Evolutionary conservation across 2,329 filamentous ascomycete genomes (phyloP).

Genomic region (Fusarium guadeloupense): DNA sequence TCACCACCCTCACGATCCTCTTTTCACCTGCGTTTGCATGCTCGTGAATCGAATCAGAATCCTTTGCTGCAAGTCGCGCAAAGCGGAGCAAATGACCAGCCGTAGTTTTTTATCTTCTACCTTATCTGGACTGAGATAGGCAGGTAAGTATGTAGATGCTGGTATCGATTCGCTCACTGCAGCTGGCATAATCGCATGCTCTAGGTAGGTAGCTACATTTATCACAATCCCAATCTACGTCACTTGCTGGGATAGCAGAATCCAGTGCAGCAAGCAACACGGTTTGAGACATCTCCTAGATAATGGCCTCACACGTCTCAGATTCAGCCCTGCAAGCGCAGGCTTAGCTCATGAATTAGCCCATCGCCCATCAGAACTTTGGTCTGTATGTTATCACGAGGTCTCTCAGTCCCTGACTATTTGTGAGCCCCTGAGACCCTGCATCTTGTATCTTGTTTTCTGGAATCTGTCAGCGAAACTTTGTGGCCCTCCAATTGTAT

Average conservation of each 20-base stretch:
- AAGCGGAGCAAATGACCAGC: conserved; percentile 28
- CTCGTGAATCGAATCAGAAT: conserved; percentile 36
- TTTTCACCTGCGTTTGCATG: conserved; percentile 35
- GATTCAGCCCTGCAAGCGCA: conserved; percentile 26
- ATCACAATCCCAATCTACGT: too few relatives aligned
- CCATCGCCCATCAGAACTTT: conserved; percentile 1
- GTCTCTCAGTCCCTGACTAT: conserved; percentile 18
- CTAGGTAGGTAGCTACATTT: too few relatives aligned
- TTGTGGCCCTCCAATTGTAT: background rate
- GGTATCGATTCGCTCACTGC: conserved; percentile 8
- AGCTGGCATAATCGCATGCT: background rate
- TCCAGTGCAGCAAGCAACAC: too few relatives aligned
- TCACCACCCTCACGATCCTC: conserved; percentile 27
- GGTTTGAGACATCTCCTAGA: conserved; percentile 25
- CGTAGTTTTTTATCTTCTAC: background rate
- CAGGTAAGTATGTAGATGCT: conserved; percentile 30
- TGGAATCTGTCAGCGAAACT: conserved; percentile 2
- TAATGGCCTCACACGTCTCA: conserved; percentile 35
- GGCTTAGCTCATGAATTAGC: conserved; percentile 25
- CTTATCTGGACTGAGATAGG: conserved; percentile 32
- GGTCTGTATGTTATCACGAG: conserved; percentile 19
- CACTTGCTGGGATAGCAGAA: too few relatives aligned
- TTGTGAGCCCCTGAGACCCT: conserved; percentile 28
- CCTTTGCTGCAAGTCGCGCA: conserved; percentile 34
- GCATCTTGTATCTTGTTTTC: conserved; percentile 25